These are phyloP conservation scores for Urochloa ruziziensis DNA, from an alignment of 176 grass and related monocot species.

Conservation along the genomic window DNA sequence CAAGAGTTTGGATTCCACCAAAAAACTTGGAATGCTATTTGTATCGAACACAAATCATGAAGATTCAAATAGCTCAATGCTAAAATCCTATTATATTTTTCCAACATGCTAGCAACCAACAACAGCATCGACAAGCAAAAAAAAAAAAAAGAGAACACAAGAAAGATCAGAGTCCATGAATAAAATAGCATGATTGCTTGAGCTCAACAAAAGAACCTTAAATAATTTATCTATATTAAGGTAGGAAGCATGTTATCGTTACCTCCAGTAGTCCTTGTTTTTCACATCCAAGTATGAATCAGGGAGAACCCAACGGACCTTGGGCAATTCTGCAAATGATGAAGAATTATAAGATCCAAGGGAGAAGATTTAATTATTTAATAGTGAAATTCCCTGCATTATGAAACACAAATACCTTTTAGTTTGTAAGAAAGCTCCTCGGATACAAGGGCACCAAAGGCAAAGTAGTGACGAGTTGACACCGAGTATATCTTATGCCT, in stretches of 20 bases:
- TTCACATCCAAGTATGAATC: slow-evolving; percentile 76
- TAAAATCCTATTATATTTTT: not conserved
- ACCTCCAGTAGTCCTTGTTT: slow-evolving; percentile 93
- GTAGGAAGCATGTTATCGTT: not conserved
- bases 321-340: slow-evolving; percentile 55
- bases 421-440: slow-evolving; percentile 58
- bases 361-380: not conserved
- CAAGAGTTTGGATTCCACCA: not conserved
- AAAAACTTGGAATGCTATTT: not conserved
- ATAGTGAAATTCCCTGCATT: not conserved
- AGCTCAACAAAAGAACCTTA: not conserved
- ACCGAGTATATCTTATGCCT: slow-evolving; percentile 66
- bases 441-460: slow-evolving; percentile 63
- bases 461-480: slow-evolving; percentile 68
- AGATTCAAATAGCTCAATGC: not conserved
- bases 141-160: not conserved
- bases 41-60: not conserved
- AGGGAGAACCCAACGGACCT: slow-evolving; percentile 79
- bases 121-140: not conserved
- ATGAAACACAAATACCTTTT: slow-evolving; percentile 35
- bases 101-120: not conserved
- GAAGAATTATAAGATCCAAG: slow-evolving; percentile 15
- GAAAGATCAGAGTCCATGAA: not conserved
- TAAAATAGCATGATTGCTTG: not conserved
- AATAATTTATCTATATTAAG: not conserved